These are phyloP conservation scores for Xylariaceae sp. DNA, from an alignment of 2,329 filamentous ascomycete genomes.

Conservation along the genomic window DNA sequence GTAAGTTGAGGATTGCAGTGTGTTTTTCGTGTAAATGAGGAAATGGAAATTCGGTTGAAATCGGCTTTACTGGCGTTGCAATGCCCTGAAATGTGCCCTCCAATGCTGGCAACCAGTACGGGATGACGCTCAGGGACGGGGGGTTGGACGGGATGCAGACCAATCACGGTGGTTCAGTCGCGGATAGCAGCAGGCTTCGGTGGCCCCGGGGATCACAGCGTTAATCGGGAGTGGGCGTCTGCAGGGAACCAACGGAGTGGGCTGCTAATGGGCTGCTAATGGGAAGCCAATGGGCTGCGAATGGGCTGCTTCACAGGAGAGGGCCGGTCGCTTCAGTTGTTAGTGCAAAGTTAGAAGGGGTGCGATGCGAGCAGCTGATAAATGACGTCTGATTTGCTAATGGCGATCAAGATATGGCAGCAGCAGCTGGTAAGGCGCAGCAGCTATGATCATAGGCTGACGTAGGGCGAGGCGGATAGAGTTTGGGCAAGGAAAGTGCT, in stretches of 20 bases:
- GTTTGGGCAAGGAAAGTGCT: conserved; percentile 2
- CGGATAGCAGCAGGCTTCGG: conserved; percentile 14
- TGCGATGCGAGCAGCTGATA: background rate
- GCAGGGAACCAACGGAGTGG: background rate
- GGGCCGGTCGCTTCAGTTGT: background rate
- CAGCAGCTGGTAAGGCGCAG: background rate
- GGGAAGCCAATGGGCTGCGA: background rate
- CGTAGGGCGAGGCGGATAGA: conserved; percentile 9
- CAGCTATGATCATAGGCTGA: conserved; percentile 12
- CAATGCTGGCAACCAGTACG: background rate
- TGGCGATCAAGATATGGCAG: background rate
- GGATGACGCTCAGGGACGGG: background rate
- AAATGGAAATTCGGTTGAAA: conserved; percentile 9
- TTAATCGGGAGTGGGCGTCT: conserved; percentile 1
- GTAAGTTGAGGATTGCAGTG: background rate
- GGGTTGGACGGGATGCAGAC: background rate
- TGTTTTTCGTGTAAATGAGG: conserved; percentile 1
- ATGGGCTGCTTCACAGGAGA: background rate
- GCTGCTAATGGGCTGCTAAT: background rate
- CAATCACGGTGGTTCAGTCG: conserved; percentile 8
- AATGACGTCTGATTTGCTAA: conserved; percentile 1
- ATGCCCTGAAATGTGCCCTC: background rate
- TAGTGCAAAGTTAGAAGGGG: background rate
- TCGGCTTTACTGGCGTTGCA: background rate
- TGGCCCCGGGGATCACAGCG: background rate